phyloP scores from a whole-genome alignment of 2,329 filamentous ascomycete genomes.

The Penicillium psychrosexuale region DNA sequence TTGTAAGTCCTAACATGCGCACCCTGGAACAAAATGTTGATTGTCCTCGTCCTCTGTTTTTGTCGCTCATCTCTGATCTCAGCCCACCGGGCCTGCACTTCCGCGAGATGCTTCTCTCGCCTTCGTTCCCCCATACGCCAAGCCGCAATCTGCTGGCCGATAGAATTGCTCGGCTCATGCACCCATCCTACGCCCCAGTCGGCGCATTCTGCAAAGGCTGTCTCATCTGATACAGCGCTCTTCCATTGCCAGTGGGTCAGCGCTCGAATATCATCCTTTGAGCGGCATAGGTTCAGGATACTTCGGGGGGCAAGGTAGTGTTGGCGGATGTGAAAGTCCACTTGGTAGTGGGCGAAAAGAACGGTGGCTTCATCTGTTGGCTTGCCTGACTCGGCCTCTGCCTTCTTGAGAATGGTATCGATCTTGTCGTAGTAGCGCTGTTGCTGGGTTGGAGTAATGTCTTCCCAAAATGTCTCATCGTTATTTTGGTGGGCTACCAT shows the following conservation, averaged over 20 bases:
- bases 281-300: slow-evolving; percentile 29
- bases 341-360: slow-evolving; percentile 28
- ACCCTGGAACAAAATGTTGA: not conserved
- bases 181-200: slow-evolving; percentile 3
- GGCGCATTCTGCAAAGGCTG: not conserved
- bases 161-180: slow-evolving; percentile 2
- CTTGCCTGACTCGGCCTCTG: not conserved
- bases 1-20: not conserved
- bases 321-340: slow-evolving; percentile 35
- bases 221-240: slow-evolving; percentile 4
- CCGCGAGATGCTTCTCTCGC: slow-evolving; percentile 6
- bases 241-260: slow-evolving; percentile 28
- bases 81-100: slow-evolving; percentile 15
- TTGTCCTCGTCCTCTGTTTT: slow-evolving; percentile 9
- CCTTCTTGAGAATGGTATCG: slow-evolving; percentile 14
- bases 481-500: not conserved
- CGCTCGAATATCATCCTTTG: slow-evolving; percentile 26
- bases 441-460: slow-evolving; percentile 11
- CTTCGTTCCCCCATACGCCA: not conserved
- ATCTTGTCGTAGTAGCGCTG: slow-evolving; percentile 18
- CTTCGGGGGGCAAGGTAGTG: slow-evolving; percentile 27
- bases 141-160: not conserved
- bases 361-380: slow-evolving; percentile 14
- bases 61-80: slow-evolving; percentile 18
- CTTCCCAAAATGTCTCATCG: slow-evolving; percentile 16